Percentiles rank a stretch among this genome's conserved stretches.
Conservation (phyloP, 2,329 filamentous ascomycete species). For the Aspergillus quadrilineatus region DNA sequence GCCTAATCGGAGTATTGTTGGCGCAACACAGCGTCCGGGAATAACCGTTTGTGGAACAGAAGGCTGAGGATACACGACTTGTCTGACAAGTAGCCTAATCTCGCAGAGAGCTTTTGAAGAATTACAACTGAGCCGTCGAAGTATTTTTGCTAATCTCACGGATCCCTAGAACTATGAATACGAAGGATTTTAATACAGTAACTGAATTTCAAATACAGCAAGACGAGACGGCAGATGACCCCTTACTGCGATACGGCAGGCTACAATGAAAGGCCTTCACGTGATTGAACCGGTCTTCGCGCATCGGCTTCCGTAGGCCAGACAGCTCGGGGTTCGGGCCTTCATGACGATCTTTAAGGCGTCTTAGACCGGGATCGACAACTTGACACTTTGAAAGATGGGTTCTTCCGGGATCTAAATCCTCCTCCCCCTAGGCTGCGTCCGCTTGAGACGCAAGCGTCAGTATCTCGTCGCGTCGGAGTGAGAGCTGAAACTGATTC, state of each 20-base stretch:
- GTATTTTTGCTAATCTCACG: background rate
- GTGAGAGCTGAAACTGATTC: background rate
- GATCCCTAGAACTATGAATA: too few relatives aligned
- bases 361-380: slow-evolving; percentile 5
- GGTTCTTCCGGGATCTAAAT: slow-evolving; percentile 5
- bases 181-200: background rate
- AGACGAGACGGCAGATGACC: background rate
- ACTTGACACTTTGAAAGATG: slow-evolving; percentile 11
- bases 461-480: slow-evolving; percentile 3
- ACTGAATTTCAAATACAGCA: background rate
- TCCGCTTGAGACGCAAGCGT: slow-evolving; percentile 1
- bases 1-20: slow-evolving; percentile 23
- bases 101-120: slow-evolving; percentile 3
- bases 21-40: slow-evolving; percentile 21
- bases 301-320: slow-evolving; percentile 6
- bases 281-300: slow-evolving; percentile 10
- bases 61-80: slow-evolving; percentile 19
- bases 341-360: slow-evolving; percentile 7
- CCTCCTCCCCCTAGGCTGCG: background rate
- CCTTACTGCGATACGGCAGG: slow-evolving; percentile 10
- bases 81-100: slow-evolving; percentile 14
- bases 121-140: background rate
- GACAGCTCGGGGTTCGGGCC: background rate
- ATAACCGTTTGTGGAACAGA: slow-evolving; percentile 24
- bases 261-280: slow-evolving; percentile 9